Evolutionary conservation across 164 flowering plant genomes (phyloP).

Genomic region (Dillenia suffruticosa): DNA sequence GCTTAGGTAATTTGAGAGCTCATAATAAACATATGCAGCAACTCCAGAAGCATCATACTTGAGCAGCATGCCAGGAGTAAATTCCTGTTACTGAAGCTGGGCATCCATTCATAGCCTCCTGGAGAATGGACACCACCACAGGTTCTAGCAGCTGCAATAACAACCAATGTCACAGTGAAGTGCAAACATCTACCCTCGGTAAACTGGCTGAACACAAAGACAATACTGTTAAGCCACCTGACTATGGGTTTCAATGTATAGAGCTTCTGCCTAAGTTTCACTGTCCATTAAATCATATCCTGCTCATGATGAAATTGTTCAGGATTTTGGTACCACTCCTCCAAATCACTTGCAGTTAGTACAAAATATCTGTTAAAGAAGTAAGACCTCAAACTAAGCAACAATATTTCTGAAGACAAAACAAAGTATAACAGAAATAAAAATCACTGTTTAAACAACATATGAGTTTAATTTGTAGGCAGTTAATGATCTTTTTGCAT

Average conservation of each 20-base stretch:
- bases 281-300: conserved; percentile 93
- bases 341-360: conserved; percentile 73
- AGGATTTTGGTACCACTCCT: conserved; percentile 83
- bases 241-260: conserved; percentile 85
- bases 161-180: conserved; percentile 7
- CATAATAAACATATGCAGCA: conserved; percentile 91
- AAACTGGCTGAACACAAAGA: not conserved
- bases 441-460: too few relatives aligned
- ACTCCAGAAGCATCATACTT: conserved; percentile 98
- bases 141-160: conserved; percentile 80
- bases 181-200: too few relatives aligned
- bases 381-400: conserved; percentile 5
- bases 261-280: conserved; percentile 92
- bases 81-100: conserved; percentile 72
- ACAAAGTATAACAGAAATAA: too few relatives aligned
- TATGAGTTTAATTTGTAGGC: too few relatives aligned
- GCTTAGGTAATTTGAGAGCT: conserved; percentile 85
- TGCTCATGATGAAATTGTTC: conserved; percentile 97
- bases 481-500: too few relatives aligned
- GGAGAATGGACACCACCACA: conserved; percentile 88
- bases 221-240: conserved; percentile 42
- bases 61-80: conserved; percentile 73
- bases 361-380: conserved; percentile 73
- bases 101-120: conserved; percentile 88
- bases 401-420: not conserved